phyloP scores from a whole-genome alignment of 169 alveolate genomes.

The Theileria parva region DNA sequence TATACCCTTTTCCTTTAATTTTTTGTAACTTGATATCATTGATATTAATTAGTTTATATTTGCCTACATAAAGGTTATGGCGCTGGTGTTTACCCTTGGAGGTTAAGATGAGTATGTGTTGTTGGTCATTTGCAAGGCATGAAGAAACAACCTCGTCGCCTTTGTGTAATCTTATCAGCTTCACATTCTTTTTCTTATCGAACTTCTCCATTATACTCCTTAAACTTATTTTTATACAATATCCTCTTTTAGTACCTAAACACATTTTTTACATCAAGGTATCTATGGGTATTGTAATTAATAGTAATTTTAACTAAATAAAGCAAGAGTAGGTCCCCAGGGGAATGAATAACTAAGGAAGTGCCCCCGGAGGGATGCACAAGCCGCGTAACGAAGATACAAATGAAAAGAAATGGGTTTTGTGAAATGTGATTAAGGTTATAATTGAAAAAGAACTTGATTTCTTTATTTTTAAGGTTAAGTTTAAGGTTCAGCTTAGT shows the following conservation, averaged over 20 bases:
- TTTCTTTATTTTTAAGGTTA: conserved; percentile 2
- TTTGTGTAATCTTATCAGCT: neutral
- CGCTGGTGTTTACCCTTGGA: neutral
- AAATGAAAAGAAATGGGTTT: neutral
- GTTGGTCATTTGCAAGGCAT: neutral
- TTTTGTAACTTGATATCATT: conserved; percentile 41
- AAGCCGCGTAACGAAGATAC: neutral
- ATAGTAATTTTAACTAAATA: no score
- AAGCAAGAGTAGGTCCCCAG: no score
- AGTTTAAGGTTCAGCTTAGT: neutral
- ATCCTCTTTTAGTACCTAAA: conserved; percentile 10
- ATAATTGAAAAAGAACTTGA: neutral
- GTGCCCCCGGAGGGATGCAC: neutral
- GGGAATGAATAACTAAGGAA: neutral
- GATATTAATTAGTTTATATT: conserved; percentile 38
- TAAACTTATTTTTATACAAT: neutral
- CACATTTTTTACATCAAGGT: neutral
- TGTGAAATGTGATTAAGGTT: neutral
- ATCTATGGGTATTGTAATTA: neutral
- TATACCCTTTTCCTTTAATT: conserved; percentile 51
- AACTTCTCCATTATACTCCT: neutral
- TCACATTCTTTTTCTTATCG: neutral
- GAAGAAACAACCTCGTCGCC: neutral
- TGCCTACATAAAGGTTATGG: conserved; percentile 1
- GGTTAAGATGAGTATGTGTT: conserved; percentile 3